These are phyloP conservation scores for Hypoxylon sp. DNA, from an alignment of 2,329 filamentous ascomycete genomes.

Conservation along the genomic window DNA sequence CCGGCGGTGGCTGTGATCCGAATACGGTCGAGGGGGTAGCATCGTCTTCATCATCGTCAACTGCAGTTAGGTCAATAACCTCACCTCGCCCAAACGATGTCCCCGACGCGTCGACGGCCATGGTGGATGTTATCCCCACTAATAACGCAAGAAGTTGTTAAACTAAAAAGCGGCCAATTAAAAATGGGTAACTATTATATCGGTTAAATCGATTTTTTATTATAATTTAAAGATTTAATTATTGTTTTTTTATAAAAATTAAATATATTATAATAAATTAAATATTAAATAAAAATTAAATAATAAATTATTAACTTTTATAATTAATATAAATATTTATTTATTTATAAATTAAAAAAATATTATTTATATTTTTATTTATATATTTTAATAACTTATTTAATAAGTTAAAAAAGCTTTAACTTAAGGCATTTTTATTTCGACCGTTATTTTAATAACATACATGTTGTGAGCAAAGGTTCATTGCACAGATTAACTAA, in stretches of 20 bases:
- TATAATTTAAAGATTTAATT: conserved; percentile 27
- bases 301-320: conserved; percentile 12
- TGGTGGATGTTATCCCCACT: conserved; percentile 30
- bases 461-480: too few relatives aligned
- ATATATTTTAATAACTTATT: too few relatives aligned
- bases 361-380: conserved; percentile 26
- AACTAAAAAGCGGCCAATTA: conserved; percentile 21
- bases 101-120: conserved; percentile 35
- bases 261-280: background rate
- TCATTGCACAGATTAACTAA: too few relatives aligned
- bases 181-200: conserved; percentile 7
- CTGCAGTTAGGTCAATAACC: conserved; percentile 43
- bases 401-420: too few relatives aligned
- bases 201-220: conserved; percentile 16
- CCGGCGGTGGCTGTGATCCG: background rate
- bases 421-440: too few relatives aligned
- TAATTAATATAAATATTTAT: conserved; percentile 21
- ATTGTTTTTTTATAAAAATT: conserved; percentile 19
- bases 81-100: conserved; percentile 12
- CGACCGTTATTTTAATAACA: too few relatives aligned
- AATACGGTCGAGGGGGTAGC: background rate
- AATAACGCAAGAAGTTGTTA: conserved; percentile 13
- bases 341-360: conserved; percentile 27
- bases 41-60: conserved; percentile 32
- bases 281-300: too few relatives aligned